Conservation (phyloP, 2,329 filamentous ascomycete species). For the Chaetomiaceae sp. region DNA sequence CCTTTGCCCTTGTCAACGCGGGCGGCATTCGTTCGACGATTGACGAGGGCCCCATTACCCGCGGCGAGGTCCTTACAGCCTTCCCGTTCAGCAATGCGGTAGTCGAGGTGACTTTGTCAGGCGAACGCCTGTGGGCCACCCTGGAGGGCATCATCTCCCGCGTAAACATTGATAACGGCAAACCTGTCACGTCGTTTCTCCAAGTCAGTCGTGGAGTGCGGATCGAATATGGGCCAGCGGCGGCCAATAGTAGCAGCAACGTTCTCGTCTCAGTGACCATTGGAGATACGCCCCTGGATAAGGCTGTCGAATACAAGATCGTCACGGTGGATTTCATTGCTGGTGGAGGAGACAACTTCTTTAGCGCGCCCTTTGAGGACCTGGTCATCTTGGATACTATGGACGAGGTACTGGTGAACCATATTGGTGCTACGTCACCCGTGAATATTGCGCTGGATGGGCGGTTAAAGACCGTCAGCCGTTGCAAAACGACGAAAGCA, state of each 20-base stretch:
- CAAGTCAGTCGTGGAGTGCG: conserved; percentile 56
- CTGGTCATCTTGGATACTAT: conserved; percentile 45
- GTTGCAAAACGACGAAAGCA: conserved; percentile 5
- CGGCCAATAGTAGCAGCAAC: conserved; percentile 38
- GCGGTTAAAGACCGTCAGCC: conserved; percentile 30
- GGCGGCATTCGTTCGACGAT: conserved; percentile 63
- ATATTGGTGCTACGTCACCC: conserved; percentile 37
- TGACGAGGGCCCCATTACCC: conserved; percentile 56
- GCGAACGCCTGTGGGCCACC: conserved; percentile 51
- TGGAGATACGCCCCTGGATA: conserved; percentile 44
- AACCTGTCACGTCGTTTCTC: conserved; percentile 53
- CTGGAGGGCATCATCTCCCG: conserved; percentile 56
- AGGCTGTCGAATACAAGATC: conserved; percentile 46
- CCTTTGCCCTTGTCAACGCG: conserved; percentile 59
- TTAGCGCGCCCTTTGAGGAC: conserved; percentile 27
- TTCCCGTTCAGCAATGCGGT: conserved; percentile 65
- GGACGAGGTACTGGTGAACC: conserved; percentile 45
- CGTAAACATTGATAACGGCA: conserved; percentile 51
- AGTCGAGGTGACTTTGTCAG: conserved; percentile 52
- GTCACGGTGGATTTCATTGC: conserved; percentile 62
- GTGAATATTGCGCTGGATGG: conserved; percentile 39
- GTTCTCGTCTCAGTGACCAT: conserved; percentile 52
- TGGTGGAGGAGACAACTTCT: conserved; percentile 59
- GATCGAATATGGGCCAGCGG: conserved; percentile 53
- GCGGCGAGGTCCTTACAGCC: conserved; percentile 58